Evolutionary conservation across 2,329 filamentous ascomycete genomes (phyloP).

Genomic region (Didymella glomerata): DNA sequence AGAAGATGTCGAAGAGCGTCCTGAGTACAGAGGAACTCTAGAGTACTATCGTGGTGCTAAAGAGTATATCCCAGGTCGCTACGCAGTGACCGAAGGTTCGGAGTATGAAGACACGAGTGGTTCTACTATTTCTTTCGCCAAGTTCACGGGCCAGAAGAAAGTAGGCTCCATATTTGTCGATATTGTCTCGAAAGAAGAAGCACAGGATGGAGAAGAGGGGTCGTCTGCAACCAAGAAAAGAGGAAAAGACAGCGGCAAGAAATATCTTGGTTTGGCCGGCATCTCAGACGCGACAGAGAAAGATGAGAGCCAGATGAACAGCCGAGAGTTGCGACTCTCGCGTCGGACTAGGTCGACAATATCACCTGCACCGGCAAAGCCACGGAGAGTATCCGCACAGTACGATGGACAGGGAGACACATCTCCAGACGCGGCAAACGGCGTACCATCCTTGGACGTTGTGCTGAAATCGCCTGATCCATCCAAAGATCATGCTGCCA

Average conservation of each 20-base stretch:
- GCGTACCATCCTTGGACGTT: background rate
- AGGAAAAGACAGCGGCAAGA: background rate
- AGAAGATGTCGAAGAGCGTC: slow-evolving; percentile 29
- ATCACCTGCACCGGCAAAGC: background rate
- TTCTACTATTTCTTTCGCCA: slow-evolving; percentile 24
- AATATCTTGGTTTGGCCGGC: no score
- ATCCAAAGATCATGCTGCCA: background rate
- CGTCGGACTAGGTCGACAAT: background rate
- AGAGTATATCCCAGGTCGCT: slow-evolving; percentile 38
- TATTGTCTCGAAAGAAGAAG: slow-evolving; percentile 27
- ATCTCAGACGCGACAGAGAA: no score
- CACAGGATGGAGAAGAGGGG: slow-evolving; percentile 9
- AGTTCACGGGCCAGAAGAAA: slow-evolving; percentile 39
- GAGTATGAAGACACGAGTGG: slow-evolving; percentile 45
- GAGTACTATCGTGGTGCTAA: slow-evolving; percentile 29
- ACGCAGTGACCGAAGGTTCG: slow-evolving; percentile 34
- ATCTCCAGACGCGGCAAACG: background rate
- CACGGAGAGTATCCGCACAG: background rate
- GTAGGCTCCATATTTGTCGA: slow-evolving; percentile 35
- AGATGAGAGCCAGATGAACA: background rate
- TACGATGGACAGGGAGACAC: background rate
- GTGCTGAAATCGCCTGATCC: background rate
- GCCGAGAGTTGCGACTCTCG: background rate
- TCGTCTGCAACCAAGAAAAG: background rate
- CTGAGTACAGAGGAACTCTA: slow-evolving; percentile 27